phyloP scores from a whole-genome alignment of 2,329 filamentous ascomycete species.

The Neofusicoccum ribis region DNA sequence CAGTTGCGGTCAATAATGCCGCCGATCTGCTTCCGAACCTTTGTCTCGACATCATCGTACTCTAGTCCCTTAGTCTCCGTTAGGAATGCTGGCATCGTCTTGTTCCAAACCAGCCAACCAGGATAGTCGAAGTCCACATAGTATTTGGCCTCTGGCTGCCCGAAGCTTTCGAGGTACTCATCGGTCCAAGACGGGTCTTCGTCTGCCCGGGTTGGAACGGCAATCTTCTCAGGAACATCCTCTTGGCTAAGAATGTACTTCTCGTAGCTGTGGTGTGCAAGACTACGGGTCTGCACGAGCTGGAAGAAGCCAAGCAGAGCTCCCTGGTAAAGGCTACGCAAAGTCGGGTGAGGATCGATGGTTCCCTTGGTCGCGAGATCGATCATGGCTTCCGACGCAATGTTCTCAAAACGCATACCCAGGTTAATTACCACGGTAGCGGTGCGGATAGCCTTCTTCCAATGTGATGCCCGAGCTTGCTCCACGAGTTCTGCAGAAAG shows the following conservation, averaged over 20 bases:
- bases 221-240: constrained; percentile 72
- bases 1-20: constrained; percentile 77
- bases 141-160: constrained; percentile 75
- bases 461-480: constrained; percentile 77
- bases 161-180: constrained; percentile 76
- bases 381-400: constrained; percentile 79
- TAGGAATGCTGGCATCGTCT: constrained; percentile 77
- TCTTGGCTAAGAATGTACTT: constrained; percentile 84
- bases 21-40: constrained; percentile 76
- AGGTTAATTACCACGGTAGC: constrained; percentile 88
- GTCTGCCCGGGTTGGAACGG: constrained; percentile 66
- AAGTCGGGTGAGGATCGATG: constrained; percentile 84
- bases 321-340: constrained; percentile 78
- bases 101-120: constrained; percentile 95
- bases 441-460: constrained; percentile 92
- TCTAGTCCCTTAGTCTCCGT: constrained; percentile 68
- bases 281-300: constrained; percentile 81
- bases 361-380: constrained; percentile 79
- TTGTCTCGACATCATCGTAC: constrained; percentile 80
- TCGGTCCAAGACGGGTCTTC: constrained; percentile 75
- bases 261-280: constrained; percentile 82
- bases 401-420: constrained; percentile 84
- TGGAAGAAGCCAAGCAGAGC: constrained; percentile 76
- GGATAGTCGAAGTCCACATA: constrained; percentile 90
- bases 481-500: constrained; percentile 81